These are phyloP conservation scores for Adansonia digitata DNA, from an alignment of 345 rosid genomes.

Conservation along the genomic window DNA sequence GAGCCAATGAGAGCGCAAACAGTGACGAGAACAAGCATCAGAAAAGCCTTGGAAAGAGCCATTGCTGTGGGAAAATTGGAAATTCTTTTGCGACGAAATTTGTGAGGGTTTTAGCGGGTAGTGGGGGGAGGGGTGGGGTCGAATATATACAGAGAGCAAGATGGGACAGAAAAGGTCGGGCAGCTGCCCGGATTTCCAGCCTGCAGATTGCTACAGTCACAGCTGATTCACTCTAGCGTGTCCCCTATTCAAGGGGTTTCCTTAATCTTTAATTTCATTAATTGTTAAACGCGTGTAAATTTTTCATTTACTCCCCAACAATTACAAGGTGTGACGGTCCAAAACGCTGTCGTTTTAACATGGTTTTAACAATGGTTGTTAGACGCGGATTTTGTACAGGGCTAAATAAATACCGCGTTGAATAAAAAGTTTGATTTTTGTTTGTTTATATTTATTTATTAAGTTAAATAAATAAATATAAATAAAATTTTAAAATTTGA, in stretches of 20 bases:
- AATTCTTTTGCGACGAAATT: not conserved
- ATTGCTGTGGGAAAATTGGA: too few relatives aligned
- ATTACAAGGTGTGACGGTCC: too few relatives aligned
- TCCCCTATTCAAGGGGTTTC: not conserved
- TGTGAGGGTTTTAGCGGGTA: not conserved
- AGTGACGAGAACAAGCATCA: not conserved
- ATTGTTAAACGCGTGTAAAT: not conserved
- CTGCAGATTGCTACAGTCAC: not conserved
- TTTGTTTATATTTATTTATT: too few relatives aligned
- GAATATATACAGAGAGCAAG: slow-evolving; percentile 1
- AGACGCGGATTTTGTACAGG: too few relatives aligned
- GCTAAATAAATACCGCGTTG: too few relatives aligned
- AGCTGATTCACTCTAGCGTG: not conserved
- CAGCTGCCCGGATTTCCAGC: slow-evolving; percentile 17
- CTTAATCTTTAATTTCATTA: not conserved
- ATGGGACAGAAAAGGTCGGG: not conserved
- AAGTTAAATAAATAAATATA: too few relatives aligned
- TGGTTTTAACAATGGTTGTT: too few relatives aligned
- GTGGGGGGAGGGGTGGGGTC: not conserved
- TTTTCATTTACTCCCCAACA: too few relatives aligned
- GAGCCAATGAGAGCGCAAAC: slow-evolving; percentile 10
- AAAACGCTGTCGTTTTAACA: not conserved
- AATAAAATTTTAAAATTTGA: too few relatives aligned
- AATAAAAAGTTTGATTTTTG: too few relatives aligned
- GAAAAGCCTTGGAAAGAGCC: slow-evolving; percentile 3